Conservation (phyloP, 371 early-diverging fungal genomes). For the Syncephalastrum racemosum region DNA sequence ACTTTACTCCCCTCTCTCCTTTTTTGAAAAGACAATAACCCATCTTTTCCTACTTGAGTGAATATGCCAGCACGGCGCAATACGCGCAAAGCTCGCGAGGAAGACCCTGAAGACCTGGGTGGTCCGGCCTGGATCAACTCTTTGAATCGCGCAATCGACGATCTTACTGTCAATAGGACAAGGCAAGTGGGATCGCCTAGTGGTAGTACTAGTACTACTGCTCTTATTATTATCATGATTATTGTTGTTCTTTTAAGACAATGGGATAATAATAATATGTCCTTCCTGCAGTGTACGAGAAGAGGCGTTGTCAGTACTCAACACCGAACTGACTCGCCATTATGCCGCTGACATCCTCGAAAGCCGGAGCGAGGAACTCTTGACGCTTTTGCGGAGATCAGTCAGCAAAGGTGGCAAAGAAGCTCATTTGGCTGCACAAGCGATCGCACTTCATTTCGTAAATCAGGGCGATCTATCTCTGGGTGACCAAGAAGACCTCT, state of each 20-base stretch:
- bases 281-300: slow-evolving; percentile 30
- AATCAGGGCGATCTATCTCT: slow-evolving; percentile 58
- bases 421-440: slow-evolving; percentile 60
- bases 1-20: too few species aligned
- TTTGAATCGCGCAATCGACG: slow-evolving; percentile 38
- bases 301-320: slow-evolving; percentile 29
- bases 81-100: slow-evolving; percentile 8
- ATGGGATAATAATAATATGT: not conserved
- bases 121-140: slow-evolving; percentile 25
- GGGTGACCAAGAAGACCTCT: slow-evolving; percentile 57
- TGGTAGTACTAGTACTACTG: too few species aligned
- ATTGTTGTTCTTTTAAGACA: not conserved
- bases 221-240: not conserved
- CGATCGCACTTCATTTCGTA: slow-evolving; percentile 64
- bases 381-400: slow-evolving; percentile 60
- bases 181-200: too few species aligned
- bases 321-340: slow-evolving; percentile 24
- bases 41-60: too few species aligned
- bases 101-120: not conserved
- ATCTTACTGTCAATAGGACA: slow-evolving; percentile 32
- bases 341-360: slow-evolving; percentile 33
- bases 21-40: too few species aligned
- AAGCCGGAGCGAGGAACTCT: slow-evolving; percentile 32
- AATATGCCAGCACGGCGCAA: not conserved
- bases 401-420: slow-evolving; percentile 59